phyloP scores from a whole-genome alignment of 2,329 filamentous ascomycete species.

The Podosphaera leucotricha region DNA sequence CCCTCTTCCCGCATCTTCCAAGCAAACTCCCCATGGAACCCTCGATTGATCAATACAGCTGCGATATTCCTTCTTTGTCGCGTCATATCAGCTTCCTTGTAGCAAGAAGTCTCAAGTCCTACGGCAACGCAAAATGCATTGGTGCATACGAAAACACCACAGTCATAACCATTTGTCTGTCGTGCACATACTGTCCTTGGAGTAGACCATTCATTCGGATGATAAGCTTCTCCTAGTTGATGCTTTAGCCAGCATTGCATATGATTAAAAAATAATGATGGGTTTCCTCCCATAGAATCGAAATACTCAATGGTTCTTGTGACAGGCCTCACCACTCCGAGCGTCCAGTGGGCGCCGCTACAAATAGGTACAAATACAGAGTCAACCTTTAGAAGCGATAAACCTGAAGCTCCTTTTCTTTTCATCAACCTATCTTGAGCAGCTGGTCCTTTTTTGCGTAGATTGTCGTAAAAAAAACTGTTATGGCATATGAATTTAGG shows the following conservation, averaged over 20 bases:
- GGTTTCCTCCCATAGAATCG: constrained; percentile 33
- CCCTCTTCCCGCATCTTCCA: constrained; percentile 8
- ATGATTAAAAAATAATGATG: constrained; percentile 18
- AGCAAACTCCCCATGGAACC: constrained; percentile 35
- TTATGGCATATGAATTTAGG: constrained; percentile 39
- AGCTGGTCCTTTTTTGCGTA: constrained; percentile 24
- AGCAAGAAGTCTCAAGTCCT: constrained; percentile 19
- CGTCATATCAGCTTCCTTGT: constrained; percentile 29
- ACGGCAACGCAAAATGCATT: constrained; percentile 38
- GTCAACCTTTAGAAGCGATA: constrained; percentile 39
- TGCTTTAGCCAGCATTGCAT: constrained; percentile 31
- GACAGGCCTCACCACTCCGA: constrained; percentile 40
- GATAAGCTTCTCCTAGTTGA: constrained; percentile 31
- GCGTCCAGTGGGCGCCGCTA: constrained; percentile 42
- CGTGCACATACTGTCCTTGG: constrained; percentile 25
- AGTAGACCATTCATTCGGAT: constrained; percentile 34
- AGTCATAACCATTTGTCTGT: constrained; percentile 49
- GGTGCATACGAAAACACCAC: constrained; percentile 53
- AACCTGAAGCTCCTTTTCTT: constrained; percentile 30
- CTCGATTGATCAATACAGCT: constrained; percentile 40
- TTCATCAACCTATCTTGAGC: constrained; percentile 31
- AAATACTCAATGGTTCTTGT: constrained; percentile 40
- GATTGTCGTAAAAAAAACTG: constrained; percentile 39
- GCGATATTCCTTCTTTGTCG: constrained; percentile 38
- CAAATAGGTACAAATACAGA: constrained; percentile 49